Evolutionary conservation across 768 basidiomycete genomes (phyloP), one percentile per base, ranked within the genome.

Genomic region (Agrocybe chaxingu): DNA sequence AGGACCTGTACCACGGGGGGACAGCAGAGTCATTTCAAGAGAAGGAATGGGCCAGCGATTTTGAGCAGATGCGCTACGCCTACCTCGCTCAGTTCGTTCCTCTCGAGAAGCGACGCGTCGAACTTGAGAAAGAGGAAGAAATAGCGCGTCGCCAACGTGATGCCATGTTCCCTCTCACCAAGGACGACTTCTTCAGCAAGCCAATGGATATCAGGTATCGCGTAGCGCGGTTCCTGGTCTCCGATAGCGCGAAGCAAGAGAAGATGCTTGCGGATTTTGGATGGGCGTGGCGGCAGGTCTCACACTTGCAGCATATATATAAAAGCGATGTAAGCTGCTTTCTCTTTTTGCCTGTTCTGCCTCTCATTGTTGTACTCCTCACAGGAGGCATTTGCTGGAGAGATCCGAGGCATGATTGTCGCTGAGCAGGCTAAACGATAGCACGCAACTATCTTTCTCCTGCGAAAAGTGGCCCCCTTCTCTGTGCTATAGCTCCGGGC

Each of bases 221-320:
- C 1, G 68, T 75, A 7, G 81, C 80, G 16, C 66, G 68, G 42
- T 82, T 80, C 57, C 63, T 85, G 30, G 51, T 58, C 6, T 55
- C 56, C 0, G 63, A 70, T 41, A 43, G 42, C 7, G 34, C 41
- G 5, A 67, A 64, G 32, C 69, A 74, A 53, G 82, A 84, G 47
- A 73, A 53, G 57, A 76, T 79, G 70, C 57, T 75, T 60, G 57
- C 53, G 29, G 70, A 80, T 46, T 83, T 69, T 59, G 65, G 68
- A 0, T 85, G 83, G 84, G 70, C 73, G 0, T 80, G 68, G 66
- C 68, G 74, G 36, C 75, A 77, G 47, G 75, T 77, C 13, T 56
- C 67, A 10, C 72, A 78, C 2, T 66, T 85, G 38, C 53, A 66
- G 34, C 61, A 70, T 0, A 62, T 64, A 3, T 81, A 72, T 57